These are phyloP conservation scores for Saccharomyces hybrid DNA, from an alignment of 1,139 yeast species.

Conservation along the genomic window DNA sequence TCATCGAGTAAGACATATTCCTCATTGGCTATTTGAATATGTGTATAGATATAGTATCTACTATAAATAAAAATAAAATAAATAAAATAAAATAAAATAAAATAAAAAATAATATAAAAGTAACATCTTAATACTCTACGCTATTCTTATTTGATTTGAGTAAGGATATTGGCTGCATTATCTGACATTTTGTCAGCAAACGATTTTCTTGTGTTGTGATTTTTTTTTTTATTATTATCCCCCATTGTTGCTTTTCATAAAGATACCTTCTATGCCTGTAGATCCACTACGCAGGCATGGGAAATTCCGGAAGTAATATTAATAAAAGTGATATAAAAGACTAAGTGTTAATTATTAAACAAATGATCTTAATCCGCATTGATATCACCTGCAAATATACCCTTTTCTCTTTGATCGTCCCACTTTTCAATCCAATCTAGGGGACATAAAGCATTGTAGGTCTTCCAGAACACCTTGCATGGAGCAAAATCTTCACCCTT, in stretches of 20 bases:
- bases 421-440: slow-evolving; percentile 86
- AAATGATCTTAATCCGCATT: slow-evolving; percentile 25
- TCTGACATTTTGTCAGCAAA: background rate
- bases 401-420: slow-evolving; percentile 85
- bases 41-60: background rate
- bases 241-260: background rate
- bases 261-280: background rate
- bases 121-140: background rate
- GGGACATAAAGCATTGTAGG: slow-evolving; percentile 89
- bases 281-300: background rate
- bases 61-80: background rate
- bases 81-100: background rate
- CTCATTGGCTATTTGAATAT: slow-evolving; percentile 42
- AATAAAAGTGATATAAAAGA: background rate
- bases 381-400: slow-evolving; percentile 62
- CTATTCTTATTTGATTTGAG: background rate
- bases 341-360: background rate
- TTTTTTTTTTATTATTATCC: background rate
- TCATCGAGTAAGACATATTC: slow-evolving; percentile 80
- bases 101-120: background rate
- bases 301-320: background rate
- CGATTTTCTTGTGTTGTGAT: background rate
- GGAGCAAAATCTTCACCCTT: slow-evolving; percentile 99
- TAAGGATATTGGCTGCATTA: background rate
- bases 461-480: slow-evolving; percentile 88